A percentile compares a stretch with the other conserved stretches of the same genome.
These are phyloP conservation scores for Aphanoascus verrucosus DNA, from an alignment of 2,329 filamentous ascomycete species.

Conservation along the genomic window DNA sequence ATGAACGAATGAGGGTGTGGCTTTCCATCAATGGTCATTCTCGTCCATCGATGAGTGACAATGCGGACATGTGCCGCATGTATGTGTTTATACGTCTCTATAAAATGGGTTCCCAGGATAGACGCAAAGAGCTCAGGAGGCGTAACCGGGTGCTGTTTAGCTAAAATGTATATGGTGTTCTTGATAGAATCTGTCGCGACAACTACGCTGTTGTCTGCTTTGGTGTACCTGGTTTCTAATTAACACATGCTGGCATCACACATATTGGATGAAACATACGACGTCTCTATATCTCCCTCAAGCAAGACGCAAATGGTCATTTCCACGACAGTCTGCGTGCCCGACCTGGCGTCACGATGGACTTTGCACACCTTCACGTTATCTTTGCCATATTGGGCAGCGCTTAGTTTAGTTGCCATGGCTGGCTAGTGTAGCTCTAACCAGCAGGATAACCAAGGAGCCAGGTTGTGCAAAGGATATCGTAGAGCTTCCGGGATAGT, in stretches of 20 bases:
- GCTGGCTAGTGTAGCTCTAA: background rate
- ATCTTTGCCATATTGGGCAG: constrained; percentile 57
- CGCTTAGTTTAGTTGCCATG: constrained; percentile 25
- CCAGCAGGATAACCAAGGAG: background rate
- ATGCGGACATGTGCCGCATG: constrained; percentile 71
- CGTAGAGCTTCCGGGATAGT: too few species aligned
- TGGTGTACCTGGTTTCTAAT: constrained; percentile 58
- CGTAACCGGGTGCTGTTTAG: constrained; percentile 83
- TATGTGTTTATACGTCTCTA: constrained; percentile 81
- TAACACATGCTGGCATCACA: constrained; percentile 6
- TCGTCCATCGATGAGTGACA: constrained; percentile 79
- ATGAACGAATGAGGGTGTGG: constrained; percentile 92
- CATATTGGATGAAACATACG: constrained; percentile 41
- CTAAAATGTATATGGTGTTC: constrained; percentile 90
- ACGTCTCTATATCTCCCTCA: constrained; percentile 80
- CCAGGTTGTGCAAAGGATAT: too few species aligned
- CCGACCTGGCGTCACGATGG: constrained; percentile 63
- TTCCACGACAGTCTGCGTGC: constrained; percentile 76
- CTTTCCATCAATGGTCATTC: constrained; percentile 75
- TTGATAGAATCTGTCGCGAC: constrained; percentile 98
- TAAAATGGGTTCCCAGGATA: constrained; percentile 77
- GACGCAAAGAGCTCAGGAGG: constrained; percentile 87
- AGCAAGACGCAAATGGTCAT: constrained; percentile 91
- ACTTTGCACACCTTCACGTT: constrained; percentile 98
- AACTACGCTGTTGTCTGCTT: constrained; percentile 86